phyloP scores from a whole-genome alignment of 495 filamentous ascomycete genomes.

The Sordaria brevicollis region DNA sequence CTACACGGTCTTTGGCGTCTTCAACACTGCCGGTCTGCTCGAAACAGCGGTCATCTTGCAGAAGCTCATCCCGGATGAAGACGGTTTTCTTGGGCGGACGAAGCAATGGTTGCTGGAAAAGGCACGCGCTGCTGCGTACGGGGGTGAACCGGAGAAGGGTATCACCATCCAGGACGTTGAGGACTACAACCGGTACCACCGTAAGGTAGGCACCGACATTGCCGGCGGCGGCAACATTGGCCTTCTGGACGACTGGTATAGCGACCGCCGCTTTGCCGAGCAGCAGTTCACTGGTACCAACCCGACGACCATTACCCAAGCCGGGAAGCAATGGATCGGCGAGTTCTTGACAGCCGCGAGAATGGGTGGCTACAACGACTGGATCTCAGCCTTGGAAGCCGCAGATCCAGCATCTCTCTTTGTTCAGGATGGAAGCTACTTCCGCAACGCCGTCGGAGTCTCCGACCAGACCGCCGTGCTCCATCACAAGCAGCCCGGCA shows the following conservation, averaged over 20 bases:
- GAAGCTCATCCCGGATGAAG: slow-evolving; percentile 24
- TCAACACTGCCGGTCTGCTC: slow-evolving; percentile 21
- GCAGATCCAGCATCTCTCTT: slow-evolving; percentile 25
- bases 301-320: slow-evolving; percentile 33
- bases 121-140: slow-evolving; percentile 13
- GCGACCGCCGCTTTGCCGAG: slow-evolving; percentile 40
- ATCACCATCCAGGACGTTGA: slow-evolving; percentile 29
- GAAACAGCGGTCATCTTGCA: slow-evolving; percentile 23
- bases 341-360: slow-evolving; percentile 27
- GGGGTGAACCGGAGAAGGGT: slow-evolving; percentile 22
- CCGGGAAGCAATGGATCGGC: slow-evolving; percentile 20
- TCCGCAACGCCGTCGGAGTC: slow-evolving; percentile 27
- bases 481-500: slow-evolving; percentile 8
- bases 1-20: slow-evolving; percentile 16
- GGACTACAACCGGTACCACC: slow-evolving; percentile 26
- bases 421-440: slow-evolving; percentile 38
- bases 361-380: slow-evolving; percentile 14
- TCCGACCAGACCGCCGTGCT: slow-evolving; percentile 10
- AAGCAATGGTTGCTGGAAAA: slow-evolving; percentile 20
- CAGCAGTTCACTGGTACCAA: slow-evolving; percentile 40
- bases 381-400: slow-evolving; percentile 16
- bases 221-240: slow-evolving; percentile 31
- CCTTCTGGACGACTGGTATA: slow-evolving; percentile 36
- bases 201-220: slow-evolving; percentile 30
- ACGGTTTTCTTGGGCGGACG: slow-evolving; percentile 20